phyloP scores from a whole-genome alignment of 306 rosid genomes.

The Ormosia semicastrata region DNA sequence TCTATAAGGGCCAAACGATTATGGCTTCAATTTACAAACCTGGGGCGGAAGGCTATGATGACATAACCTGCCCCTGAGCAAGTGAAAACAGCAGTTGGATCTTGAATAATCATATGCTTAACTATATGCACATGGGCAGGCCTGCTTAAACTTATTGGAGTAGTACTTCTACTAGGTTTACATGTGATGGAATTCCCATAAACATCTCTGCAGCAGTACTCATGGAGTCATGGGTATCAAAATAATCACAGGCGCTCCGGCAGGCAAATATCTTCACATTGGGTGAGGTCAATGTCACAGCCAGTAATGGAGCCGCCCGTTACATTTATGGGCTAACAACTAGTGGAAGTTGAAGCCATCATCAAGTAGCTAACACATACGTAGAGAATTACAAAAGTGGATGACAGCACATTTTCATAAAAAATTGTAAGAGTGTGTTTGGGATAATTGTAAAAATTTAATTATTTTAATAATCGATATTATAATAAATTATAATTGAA shows the following conservation, averaged over 20 bases:
- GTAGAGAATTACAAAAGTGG: too few species aligned
- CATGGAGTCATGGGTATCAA: constrained; percentile 43
- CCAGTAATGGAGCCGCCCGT: constrained; percentile 65
- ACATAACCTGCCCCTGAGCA: constrained; percentile 72
- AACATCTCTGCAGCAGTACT: constrained; percentile 77
- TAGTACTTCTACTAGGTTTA: not conserved
- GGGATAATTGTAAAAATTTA: too few species aligned
- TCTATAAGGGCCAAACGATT: not conserved
- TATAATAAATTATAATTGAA: too few species aligned
- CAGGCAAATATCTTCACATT: constrained; percentile 62
- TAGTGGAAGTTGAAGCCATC: constrained; percentile 79
- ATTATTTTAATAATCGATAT: too few species aligned
- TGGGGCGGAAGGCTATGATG: constrained; percentile 59
- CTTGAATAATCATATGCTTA: constrained; percentile 71
- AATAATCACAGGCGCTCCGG: constrained; percentile 87
- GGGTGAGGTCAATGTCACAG: constrained; percentile 57
- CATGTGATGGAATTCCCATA: constrained; percentile 63
- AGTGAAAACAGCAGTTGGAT: constrained; percentile 72
- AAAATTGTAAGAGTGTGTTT: too few species aligned
- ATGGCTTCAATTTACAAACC: constrained; percentile 37
- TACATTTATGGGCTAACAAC: constrained; percentile 54
- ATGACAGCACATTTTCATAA: too few species aligned
- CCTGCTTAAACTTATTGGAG: constrained; percentile 78
- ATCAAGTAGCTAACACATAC: constrained; percentile 29
- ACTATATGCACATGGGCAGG: constrained; percentile 80